phyloP scores from a whole-genome alignment of 805 yeast species.

The Saccharomycopsis amapae region DNA sequence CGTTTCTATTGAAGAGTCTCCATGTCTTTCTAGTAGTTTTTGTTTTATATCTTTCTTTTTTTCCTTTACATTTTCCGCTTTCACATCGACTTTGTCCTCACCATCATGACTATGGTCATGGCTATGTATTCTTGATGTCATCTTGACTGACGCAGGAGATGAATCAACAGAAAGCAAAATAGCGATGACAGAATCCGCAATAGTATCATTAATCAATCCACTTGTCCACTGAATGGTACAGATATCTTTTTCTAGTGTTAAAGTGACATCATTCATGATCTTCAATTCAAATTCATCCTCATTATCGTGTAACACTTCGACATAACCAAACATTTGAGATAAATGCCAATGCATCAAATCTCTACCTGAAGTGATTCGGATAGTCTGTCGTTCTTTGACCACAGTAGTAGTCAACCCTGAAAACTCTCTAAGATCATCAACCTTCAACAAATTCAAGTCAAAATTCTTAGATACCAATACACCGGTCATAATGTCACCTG shows the following conservation, averaged over 20 bases:
- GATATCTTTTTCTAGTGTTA: constrained; percentile 40
- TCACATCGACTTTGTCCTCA: constrained; percentile 18
- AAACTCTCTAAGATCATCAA: constrained; percentile 83
- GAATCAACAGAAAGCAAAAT: constrained; percentile 88
- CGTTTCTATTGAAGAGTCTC: constrained; percentile 31
- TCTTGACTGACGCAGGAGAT: constrained; percentile 88
- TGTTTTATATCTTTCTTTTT: constrained; percentile 1
- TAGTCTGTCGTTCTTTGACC: constrained; percentile 72
- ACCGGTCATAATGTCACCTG: constrained; percentile 53
- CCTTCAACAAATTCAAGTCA: constrained; percentile 72
- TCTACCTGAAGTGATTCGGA: constrained; percentile 73
- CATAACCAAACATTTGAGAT: constrained; percentile 89
- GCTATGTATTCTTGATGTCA: constrained; percentile 58
- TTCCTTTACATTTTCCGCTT: constrained; percentile 10
- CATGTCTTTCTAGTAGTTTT: constrained; percentile 22
- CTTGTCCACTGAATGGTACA: constrained; percentile 87
- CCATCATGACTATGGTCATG: constrained; percentile 27
- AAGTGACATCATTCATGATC: constrained; percentile 59
- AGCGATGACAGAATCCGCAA: constrained; percentile 91
- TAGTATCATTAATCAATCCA: constrained; percentile 80
- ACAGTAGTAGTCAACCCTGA: constrained; percentile 81
- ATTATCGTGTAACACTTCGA: constrained; percentile 56
- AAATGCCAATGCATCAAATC: constrained; percentile 83
- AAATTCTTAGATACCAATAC: constrained; percentile 88
- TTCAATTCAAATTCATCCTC: constrained; percentile 43